A percentile compares a stretch with the other conserved stretches of the same genome.
phyloP scores from a whole-genome alignment of 164 flowering plant genomes.

The Dillenia turbinata region DNA sequence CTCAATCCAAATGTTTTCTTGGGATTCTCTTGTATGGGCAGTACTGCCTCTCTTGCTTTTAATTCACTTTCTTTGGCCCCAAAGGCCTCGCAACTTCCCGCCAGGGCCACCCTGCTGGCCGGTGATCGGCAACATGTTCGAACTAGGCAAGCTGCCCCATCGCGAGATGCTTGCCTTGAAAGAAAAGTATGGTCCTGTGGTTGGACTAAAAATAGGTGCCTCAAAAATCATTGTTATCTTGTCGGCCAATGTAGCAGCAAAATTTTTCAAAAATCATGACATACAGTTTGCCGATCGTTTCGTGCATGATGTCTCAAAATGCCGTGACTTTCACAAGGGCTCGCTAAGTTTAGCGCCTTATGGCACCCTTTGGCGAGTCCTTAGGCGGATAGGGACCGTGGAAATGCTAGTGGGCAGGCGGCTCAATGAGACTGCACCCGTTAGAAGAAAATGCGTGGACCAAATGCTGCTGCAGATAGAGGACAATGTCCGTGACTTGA shows the following conservation, averaged over 20 bases:
- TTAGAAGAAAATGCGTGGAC: slow-evolving; percentile 30
- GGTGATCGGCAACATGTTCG: slow-evolving; percentile 28
- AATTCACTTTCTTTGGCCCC: not conserved
- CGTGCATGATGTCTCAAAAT: slow-evolving; percentile 10
- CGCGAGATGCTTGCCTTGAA: too few species aligned
- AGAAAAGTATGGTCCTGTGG: slow-evolving; percentile 37
- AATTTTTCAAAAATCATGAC: slow-evolving; percentile 48
- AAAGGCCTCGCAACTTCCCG: slow-evolving; percentile 13
- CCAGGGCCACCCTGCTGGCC: slow-evolving; percentile 43
- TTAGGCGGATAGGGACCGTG: slow-evolving; percentile 38
- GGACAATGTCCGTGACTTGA: slow-evolving; percentile 3
- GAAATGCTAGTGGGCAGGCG: slow-evolving; percentile 39
- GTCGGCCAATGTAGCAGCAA: slow-evolving; percentile 30
- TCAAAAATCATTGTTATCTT: slow-evolving; percentile 28
- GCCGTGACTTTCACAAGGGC: slow-evolving; percentile 33
- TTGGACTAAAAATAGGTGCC: slow-evolving; percentile 41
- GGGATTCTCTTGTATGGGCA: too few species aligned
- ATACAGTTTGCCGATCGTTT: slow-evolving; percentile 29
- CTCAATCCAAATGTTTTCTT: too few species aligned
- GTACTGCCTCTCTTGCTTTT: not conserved
- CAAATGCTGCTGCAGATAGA: slow-evolving; percentile 29
- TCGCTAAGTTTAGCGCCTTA: slow-evolving; percentile 41
- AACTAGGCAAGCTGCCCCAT: slow-evolving; percentile 28
- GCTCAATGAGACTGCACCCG: slow-evolving; percentile 25
- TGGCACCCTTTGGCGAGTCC: slow-evolving; percentile 34